These are phyloP conservation scores for Orbilia oligospora DNA, from an alignment of 2,329 filamentous ascomycete genomes.

Conservation along the genomic window DNA sequence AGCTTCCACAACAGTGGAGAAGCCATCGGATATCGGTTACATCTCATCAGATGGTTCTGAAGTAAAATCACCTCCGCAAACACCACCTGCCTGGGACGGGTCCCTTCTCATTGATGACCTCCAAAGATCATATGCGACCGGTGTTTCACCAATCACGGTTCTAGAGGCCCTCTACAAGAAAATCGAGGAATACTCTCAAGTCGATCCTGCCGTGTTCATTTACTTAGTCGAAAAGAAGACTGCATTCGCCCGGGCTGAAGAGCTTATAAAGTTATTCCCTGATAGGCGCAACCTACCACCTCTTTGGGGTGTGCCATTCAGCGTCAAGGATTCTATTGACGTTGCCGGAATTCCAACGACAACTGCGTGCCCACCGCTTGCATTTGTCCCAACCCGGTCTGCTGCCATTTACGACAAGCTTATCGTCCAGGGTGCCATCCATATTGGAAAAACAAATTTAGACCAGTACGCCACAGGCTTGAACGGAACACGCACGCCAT, in stretches of 20 bases:
- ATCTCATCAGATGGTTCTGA: conserved; percentile 61
- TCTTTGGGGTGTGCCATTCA: conserved; percentile 73
- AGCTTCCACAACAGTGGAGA: not conserved
- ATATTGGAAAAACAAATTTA: conserved; percentile 70
- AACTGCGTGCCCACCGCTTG: conserved; percentile 70
- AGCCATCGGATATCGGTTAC: conserved; percentile 54
- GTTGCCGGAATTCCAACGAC: conserved; percentile 71
- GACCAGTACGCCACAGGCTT: conserved; percentile 76
- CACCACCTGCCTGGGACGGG: conserved; percentile 66
- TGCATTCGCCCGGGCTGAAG: conserved; percentile 66
- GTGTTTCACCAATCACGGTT: conserved; percentile 69
- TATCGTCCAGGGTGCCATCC: conserved; percentile 68
- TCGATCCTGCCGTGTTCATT: conserved; percentile 68
- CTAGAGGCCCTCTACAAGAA: conserved; percentile 69
- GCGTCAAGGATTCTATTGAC: conserved; percentile 73
- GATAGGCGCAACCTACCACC: conserved; percentile 67
- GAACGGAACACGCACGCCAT: conserved; percentile 74
- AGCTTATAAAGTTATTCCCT: conserved; percentile 66
- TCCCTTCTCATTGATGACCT: conserved; percentile 69
- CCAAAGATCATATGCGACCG: conserved; percentile 68
- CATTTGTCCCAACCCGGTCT: conserved; percentile 67
- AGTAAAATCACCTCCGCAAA: conserved; percentile 63
- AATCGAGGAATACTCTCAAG: conserved; percentile 69
- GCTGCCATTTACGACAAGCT: conserved; percentile 67
- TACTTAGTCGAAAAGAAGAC: conserved; percentile 65